Conservation (phyloP, 176 grass and related monocot species). For the Musa beccarii region DNA sequence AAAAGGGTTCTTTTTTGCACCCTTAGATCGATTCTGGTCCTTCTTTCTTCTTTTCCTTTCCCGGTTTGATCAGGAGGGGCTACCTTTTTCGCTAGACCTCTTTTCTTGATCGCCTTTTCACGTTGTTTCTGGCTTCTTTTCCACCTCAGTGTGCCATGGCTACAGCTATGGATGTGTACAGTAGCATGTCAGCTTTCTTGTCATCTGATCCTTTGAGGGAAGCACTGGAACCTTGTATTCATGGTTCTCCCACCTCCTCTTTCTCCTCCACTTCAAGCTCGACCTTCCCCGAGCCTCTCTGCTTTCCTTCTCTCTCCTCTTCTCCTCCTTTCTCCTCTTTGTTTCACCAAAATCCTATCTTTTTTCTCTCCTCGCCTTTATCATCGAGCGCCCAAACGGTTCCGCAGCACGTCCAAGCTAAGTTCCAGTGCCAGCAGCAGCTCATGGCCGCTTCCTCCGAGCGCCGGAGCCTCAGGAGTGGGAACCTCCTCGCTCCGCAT, state of each 20-base stretch:
- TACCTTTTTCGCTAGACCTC: not conserved
- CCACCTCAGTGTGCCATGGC: not conserved
- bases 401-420: not conserved
- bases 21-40: no score
- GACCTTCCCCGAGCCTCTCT: no score
- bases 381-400: not conserved
- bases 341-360: slow-evolving; percentile 12
- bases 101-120: not conserved
- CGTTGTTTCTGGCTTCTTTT: not conserved
- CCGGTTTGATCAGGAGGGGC: no score
- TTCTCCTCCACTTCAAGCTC: not conserved
- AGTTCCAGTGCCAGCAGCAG: not conserved
- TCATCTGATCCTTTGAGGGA: not conserved
- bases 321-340: not conserved
- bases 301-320: not conserved
- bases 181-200: not conserved
- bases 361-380: not conserved
- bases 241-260: not conserved
- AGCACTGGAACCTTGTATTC: not conserved
- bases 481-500: not conserved
- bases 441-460: not conserved
- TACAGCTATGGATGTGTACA: not conserved
- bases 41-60: no score
- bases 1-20: no score
- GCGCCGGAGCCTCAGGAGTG: no score